A percentile compares a stretch with the other conserved stretches of the same genome.
These are phyloP conservation scores for Corymbia citriodora DNA, from an alignment of 441 rosid genomes.

Conservation along the genomic window DNA sequence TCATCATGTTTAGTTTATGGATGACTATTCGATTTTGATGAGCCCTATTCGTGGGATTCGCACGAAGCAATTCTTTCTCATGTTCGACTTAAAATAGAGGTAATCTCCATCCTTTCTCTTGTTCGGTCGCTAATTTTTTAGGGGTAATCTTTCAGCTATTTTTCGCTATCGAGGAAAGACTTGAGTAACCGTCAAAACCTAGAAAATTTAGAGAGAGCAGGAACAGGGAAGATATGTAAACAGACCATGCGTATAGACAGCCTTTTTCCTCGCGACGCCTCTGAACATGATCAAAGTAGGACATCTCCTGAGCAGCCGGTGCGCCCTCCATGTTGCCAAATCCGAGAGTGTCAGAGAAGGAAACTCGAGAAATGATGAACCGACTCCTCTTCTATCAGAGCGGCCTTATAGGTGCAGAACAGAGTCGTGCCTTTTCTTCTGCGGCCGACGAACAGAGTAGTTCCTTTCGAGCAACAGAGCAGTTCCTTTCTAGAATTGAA, in stretches of 20 bases:
- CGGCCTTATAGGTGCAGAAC: background rate
- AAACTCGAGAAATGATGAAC: background rate
- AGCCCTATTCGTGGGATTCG: background rate
- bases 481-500: background rate
- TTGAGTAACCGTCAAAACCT: background rate
- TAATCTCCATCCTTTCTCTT: background rate
- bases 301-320: conserved; percentile 30
- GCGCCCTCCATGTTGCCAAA: conserved; percentile 24
- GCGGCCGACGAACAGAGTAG: background rate
- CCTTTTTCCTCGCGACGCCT: conserved; percentile 43
- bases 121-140: background rate
- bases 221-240: background rate
- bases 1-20: background rate
- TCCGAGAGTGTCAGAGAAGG: background rate
- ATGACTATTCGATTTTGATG: background rate
- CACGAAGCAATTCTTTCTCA: background rate
- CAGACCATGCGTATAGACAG: conserved; percentile 36
- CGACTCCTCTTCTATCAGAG: background rate
- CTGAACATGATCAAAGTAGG: conserved; percentile 29
- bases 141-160: background rate
- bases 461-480: background rate
- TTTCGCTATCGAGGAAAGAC: background rate
- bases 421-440: background rate
- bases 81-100: background rate
- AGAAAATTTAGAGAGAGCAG: background rate